phyloP scores from a whole-genome alignment of 371 early-diverging fungal species.

The Haplosporangium sp. region DNA sequence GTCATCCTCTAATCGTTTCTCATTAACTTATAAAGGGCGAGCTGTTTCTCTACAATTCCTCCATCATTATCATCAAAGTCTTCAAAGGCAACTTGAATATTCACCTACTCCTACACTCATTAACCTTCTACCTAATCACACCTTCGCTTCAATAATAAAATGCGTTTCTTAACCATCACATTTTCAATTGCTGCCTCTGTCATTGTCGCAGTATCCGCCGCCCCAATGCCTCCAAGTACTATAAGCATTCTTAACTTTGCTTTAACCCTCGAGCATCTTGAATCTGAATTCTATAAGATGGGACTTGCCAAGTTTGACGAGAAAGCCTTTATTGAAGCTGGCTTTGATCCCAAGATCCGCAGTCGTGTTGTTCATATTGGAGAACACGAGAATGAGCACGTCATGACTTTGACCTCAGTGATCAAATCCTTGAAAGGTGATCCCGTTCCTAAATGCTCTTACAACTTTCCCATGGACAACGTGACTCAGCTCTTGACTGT shows the following conservation, averaged over 20 bases:
- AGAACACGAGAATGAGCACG: conserved; percentile 58
- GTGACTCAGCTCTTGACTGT: conserved; percentile 53
- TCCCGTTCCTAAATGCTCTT: conserved; percentile 57
- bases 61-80: background rate
- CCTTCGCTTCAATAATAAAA: background rate
- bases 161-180: conserved; percentile 27
- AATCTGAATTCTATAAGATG: conserved; percentile 36
- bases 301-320: conserved; percentile 56
- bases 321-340: conserved; percentile 47
- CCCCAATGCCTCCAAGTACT: background rate
- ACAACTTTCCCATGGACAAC: conserved; percentile 57
- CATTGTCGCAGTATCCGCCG: background rate
- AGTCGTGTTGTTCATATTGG: conserved; percentile 48
- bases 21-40: too few species aligned
- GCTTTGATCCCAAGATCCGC: conserved; percentile 43
- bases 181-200: conserved; percentile 4
- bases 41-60: too few species aligned
- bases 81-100: background rate
- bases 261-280: conserved; percentile 35
- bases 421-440: conserved; percentile 39
- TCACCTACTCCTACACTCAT: background rate
- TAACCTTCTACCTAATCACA: conserved; percentile 1
- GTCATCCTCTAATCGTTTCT: too few species aligned
- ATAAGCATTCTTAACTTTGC: conserved; percentile 29
- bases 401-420: conserved; percentile 33